These are phyloP conservation scores for Penicillium subrubescens DNA, from an alignment of 495 filamentous ascomycete species.

Conservation along the genomic window DNA sequence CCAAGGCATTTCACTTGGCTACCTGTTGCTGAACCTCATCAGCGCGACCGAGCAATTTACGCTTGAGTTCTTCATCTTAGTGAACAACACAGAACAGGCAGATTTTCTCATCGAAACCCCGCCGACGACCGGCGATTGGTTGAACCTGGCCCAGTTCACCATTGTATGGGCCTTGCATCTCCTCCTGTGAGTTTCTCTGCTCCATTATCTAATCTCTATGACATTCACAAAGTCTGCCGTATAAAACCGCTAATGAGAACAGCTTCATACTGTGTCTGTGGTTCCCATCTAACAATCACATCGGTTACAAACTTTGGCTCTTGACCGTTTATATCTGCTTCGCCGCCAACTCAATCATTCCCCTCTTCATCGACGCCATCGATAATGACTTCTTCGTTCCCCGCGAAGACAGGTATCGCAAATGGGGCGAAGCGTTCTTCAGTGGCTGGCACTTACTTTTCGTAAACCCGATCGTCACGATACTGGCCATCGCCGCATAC, in stretches of 20 bases:
- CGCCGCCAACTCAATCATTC: background rate
- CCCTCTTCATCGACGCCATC: background rate
- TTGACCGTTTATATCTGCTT: background rate
- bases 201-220: rapidly evolving
- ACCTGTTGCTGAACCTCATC: background rate
- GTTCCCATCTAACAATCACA: background rate
- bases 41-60: background rate
- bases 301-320: background rate
- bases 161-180: background rate
- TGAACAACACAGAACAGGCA: background rate
- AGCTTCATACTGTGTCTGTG: background rate
- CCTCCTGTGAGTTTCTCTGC: background rate
- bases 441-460: background rate
- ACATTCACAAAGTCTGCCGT: background rate
- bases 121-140: background rate
- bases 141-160: background rate
- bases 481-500: background rate
- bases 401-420: background rate
- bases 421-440: background rate
- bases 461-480: background rate
- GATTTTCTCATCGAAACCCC: background rate
- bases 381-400: background rate
- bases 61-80: background rate
- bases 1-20: background rate
- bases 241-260: background rate